Conservation (phyloP, 495 filamentous ascomycete species). For the Aspergillus biplanus region DNA sequence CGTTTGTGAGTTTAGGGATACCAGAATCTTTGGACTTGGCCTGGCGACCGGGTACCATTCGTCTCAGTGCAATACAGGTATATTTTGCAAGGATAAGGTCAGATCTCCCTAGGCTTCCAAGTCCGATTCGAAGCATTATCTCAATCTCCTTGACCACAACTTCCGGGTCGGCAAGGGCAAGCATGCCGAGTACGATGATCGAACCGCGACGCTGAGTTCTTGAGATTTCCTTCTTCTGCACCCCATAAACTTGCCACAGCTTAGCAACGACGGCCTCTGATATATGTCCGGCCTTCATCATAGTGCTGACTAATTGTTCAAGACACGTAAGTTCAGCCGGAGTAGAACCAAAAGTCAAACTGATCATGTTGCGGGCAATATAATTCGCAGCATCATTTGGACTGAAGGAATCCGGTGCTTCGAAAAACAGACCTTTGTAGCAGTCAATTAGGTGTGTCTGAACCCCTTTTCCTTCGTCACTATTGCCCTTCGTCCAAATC, state of each 20-base stretch:
- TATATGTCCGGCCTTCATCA: slow-evolving; percentile 93
- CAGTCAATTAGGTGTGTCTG: slow-evolving; percentile 96
- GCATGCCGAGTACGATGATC: slow-evolving; percentile 97
- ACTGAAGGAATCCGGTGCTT: slow-evolving; percentile 83
- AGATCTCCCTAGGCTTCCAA: slow-evolving; percentile 75
- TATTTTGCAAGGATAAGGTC: slow-evolving; percentile 92
- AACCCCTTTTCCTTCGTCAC: slow-evolving; percentile 97
- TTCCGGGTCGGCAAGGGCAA: slow-evolving; percentile 88
- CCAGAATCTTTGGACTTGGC: slow-evolving; percentile 69
- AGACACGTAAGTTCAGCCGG: slow-evolving; percentile 93
- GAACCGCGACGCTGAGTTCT: slow-evolving; percentile 88
- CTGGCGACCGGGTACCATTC: slow-evolving; percentile 85
- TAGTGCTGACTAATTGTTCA: slow-evolving; percentile 91
- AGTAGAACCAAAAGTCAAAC: slow-evolving; percentile 91
- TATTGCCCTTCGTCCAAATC: slow-evolving; percentile 99
- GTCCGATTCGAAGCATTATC: slow-evolving; percentile 85
- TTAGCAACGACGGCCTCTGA: slow-evolving; percentile 86
- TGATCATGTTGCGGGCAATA: slow-evolving; percentile 98
- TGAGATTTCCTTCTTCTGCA: slow-evolving; percentile 91
- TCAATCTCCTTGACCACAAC: slow-evolving; percentile 94
- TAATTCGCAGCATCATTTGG: slow-evolving; percentile 93
- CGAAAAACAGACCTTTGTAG: slow-evolving; percentile 94
- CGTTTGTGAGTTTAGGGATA: slow-evolving; percentile 82
- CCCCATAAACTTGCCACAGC: slow-evolving; percentile 95
- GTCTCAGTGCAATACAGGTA: slow-evolving; percentile 87